Evolutionary conservation across 1,284 basidiomycete species (phyloP).

Genomic region (Ustilago shanxiensis): DNA sequence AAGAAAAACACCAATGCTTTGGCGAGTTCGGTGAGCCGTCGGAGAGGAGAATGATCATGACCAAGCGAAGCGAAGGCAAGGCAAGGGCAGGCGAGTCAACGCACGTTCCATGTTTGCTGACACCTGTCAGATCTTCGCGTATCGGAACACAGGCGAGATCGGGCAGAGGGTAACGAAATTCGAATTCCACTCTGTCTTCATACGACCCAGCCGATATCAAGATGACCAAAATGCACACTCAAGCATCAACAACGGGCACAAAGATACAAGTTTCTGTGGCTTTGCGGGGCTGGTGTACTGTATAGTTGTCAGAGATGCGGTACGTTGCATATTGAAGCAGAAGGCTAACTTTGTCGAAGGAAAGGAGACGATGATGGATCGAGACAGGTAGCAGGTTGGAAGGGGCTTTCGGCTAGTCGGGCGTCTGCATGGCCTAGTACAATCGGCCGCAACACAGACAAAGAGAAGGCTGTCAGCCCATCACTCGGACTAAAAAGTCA

Average conservation of each 20-base stretch:
- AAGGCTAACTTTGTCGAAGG: background rate
- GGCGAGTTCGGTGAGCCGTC: background rate
- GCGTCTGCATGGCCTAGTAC: background rate
- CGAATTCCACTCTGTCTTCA: background rate
- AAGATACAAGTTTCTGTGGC: background rate
- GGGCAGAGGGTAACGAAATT: background rate
- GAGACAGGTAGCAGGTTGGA: background rate
- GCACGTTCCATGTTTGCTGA: conserved; percentile 7
- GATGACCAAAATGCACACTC: too few species aligned
- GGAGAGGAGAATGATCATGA: conserved; percentile 4
- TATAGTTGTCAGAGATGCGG: background rate
- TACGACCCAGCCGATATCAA: background rate
- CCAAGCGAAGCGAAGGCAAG: conserved; percentile 3
- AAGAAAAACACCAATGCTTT: background rate
- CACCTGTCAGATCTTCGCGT: conserved; percentile 12
- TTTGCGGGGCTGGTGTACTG: background rate
- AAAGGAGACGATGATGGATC: background rate
- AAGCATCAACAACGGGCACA: too few species aligned
- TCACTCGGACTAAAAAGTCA: conserved; percentile 12
- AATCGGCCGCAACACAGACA: conserved; percentile 3
- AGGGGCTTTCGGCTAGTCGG: conserved; percentile 1
- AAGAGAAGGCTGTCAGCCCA: background rate
- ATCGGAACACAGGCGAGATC: background rate
- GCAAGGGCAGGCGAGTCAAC: too few species aligned
- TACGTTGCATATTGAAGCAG: background rate